Conservation (phyloP, 768 basidiomycete genomes). For the Cystofilobasidium capitatum region DNA sequence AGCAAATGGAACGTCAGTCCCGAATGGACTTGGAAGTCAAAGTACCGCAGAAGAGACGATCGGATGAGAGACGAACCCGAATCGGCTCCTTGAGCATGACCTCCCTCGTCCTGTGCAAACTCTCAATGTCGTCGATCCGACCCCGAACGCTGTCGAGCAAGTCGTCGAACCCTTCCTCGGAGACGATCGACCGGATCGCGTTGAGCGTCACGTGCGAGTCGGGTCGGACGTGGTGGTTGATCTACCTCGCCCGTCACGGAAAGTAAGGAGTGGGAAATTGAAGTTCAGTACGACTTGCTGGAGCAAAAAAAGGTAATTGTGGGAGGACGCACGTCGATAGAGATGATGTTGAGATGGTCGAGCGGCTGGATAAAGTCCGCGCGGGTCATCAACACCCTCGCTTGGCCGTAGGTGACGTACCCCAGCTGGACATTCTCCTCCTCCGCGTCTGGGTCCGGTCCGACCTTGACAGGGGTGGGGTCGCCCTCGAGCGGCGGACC, state of each 20-base stretch:
- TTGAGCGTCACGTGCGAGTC: conserved; percentile 24
- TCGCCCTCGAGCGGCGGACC: background rate
- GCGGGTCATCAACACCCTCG: conserved; percentile 8
- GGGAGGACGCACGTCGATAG: conserved; percentile 9
- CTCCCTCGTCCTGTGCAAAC: conserved; percentile 66
- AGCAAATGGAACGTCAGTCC: background rate
- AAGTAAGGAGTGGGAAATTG: background rate
- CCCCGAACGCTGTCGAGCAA: conserved; percentile 60
- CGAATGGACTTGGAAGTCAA: background rate
- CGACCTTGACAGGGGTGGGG: background rate
- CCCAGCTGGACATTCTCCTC: background rate
- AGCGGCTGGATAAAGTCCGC: conserved; percentile 8
- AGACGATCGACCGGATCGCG: conserved; percentile 10
- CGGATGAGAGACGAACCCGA: background rate
- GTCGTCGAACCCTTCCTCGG: conserved; percentile 57
- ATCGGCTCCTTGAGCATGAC: conserved; percentile 47
- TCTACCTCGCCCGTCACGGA: background rate
- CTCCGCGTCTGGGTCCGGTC: background rate
- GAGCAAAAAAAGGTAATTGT: background rate
- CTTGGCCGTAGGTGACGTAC: conserved; percentile 7
- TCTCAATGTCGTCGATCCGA: conserved; percentile 79
- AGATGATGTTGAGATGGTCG: conserved; percentile 16
- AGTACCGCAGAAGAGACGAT: background rate
- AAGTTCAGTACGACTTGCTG: background rate
- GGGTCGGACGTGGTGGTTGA: conserved; percentile 21